Percentiles rank a stretch among this genome's conserved stretches.
These are phyloP conservation scores for Eucalyptus paniculata DNA, from an alignment of 345 rosid species.

Conservation along the genomic window DNA sequence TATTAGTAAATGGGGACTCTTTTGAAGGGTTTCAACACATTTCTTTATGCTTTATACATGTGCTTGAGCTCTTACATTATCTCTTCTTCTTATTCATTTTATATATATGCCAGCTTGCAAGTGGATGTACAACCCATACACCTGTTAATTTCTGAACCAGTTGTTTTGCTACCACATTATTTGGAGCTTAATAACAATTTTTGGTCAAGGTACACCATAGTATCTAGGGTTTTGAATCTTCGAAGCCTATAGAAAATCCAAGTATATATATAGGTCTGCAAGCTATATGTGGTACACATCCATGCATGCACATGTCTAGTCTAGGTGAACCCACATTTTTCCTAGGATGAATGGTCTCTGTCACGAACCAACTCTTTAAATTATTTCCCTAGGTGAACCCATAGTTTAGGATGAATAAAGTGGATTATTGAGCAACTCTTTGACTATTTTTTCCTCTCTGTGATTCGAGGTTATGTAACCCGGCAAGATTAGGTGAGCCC, in stretches of 20 bases:
- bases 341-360: background rate
- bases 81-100: background rate
- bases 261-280: background rate
- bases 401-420: background rate
- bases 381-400: background rate
- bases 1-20: background rate
- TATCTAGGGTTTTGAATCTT: background rate
- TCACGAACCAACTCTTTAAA: background rate
- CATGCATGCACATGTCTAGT: background rate
- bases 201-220: background rate
- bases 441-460: background rate
- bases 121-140: background rate
- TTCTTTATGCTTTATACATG: background rate
- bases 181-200: background rate
- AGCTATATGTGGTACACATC: background rate
- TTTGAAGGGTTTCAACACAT: background rate
- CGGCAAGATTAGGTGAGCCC: background rate
- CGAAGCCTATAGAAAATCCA: background rate
- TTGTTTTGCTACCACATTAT: background rate
- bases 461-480: background rate
- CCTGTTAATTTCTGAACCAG: background rate
- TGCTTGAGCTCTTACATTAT: background rate
- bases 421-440: background rate
- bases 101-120: background rate
- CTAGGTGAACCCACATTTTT: background rate